Evolutionary conservation across 148 eudicot species (phyloP).

Genomic region (Vaccinium darrowii): DNA sequence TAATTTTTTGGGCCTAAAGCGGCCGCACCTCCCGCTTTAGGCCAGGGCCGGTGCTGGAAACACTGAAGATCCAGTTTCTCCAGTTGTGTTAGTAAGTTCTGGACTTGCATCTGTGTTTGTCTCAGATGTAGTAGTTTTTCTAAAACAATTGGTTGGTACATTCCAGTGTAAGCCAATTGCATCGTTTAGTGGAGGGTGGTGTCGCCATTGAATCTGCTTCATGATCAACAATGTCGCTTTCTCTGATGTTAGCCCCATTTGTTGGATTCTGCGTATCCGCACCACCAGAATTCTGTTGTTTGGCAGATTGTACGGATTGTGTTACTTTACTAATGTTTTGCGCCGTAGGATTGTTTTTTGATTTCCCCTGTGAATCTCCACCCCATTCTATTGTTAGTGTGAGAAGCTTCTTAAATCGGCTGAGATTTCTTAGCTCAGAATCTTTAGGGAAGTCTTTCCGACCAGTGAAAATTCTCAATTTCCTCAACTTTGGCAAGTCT

Average conservation of each 20-base stretch:
- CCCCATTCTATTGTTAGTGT: conserved; percentile 30
- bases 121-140: not conserved
- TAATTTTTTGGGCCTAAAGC: too few species aligned
- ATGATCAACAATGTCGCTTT: not conserved
- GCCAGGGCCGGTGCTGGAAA: too few species aligned
- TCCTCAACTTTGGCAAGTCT: conserved; percentile 19
- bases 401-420: conserved; percentile 5
- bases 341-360: not conserved
- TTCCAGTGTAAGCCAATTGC: not conserved
- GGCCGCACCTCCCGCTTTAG: too few species aligned
- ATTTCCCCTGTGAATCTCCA: not conserved
- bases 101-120: not conserved
- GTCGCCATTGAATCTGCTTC: not conserved
- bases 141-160: not conserved
- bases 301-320: not conserved
- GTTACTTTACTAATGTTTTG: not conserved
- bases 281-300: too few species aligned
- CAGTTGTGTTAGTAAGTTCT: conserved; percentile 10
- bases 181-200: not conserved
- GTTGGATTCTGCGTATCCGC: not conserved
- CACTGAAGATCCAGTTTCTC: conserved; percentile 39
- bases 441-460: conserved; percentile 15
- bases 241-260: not conserved
- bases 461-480: conserved; percentile 30
- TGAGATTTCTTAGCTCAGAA: not conserved